Evolutionary conservation across 73 alveolate species (phyloP).

Genomic region (Paramecium caudatum): DNA sequence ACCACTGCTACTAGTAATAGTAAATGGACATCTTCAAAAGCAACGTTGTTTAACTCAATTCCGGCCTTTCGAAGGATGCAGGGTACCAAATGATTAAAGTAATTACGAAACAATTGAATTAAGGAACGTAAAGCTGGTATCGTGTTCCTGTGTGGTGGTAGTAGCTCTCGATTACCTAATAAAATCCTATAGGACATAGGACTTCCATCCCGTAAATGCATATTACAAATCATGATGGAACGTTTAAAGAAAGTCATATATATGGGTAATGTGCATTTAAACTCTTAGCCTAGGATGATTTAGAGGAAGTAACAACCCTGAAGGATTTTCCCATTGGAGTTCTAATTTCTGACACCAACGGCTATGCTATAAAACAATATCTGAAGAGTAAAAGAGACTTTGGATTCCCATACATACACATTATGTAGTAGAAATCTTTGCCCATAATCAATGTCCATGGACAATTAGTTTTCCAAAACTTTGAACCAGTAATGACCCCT

Average conservation of each 20-base stretch:
- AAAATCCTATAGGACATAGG: conserved; percentile 25
- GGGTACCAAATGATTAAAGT: neutral
- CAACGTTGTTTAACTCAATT: neutral
- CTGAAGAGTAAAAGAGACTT: conserved; percentile 8
- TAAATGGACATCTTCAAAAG: neutral
- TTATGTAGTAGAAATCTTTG: neutral
- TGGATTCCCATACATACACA: conserved; percentile 12
- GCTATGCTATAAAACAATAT: neutral
- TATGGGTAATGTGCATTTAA: neutral
- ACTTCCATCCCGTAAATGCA: conserved; percentile 23
- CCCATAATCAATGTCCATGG: conserved; percentile 30
- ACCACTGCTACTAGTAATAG: neutral
- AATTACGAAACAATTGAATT: neutral
- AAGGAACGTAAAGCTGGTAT: conserved; percentile 43
- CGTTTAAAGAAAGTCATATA: neutral
- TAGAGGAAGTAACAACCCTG: too few species aligned
- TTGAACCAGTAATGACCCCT: neutral
- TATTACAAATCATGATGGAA: conserved; percentile 41
- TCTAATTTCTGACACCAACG: conserved; percentile 9
- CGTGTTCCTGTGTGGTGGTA: conserved; percentile 25
- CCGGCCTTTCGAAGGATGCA: neutral
- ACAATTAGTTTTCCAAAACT: neutral
- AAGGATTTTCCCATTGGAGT: conserved; percentile 8
- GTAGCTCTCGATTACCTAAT: conserved; percentile 22
- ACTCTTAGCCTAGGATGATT: neutral